Evolutionary conservation across 2,329 filamentous ascomycete species (phyloP), one percentile per base, ranked within the genome.

Genomic region (Fusarium nygamai): DNA sequence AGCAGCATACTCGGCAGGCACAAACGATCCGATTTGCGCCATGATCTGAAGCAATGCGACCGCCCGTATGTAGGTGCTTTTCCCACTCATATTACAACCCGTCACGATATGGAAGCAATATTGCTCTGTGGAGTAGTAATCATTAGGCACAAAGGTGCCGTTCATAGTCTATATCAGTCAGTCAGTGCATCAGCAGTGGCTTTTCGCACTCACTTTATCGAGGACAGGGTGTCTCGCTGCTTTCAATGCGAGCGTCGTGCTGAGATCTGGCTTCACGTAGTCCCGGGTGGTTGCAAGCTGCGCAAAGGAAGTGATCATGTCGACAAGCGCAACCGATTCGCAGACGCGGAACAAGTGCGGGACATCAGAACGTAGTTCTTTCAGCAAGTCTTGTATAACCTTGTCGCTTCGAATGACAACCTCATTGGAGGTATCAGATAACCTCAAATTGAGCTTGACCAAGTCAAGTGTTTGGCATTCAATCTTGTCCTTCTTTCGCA

Each of bases 61-160:
- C 4, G 93, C 92, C 57, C 94, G 91, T 71, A 98, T 98, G 79
- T 98, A 98, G 0, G 95, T 99, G 73, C 93, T 97, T 81, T 98
- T 99, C 2, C 95, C 96, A 76, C 94, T 97, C 96, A 99, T 99
- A 78, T 99, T 99, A 81, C 94, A 97, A 8, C 96, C 96, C 0
- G 96, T 98, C 72, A 99, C 92, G 70, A 98, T 93, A 74, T 98
- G 95, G 78, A 98, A 97, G 4, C 95, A 91, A 41, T 91, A 91
- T 69, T 96, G 91, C 39, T 92, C 88, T 1, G 92, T 93, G 6
- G 94, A 92, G 78, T 95, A 98, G 34, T 95, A 93, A 78, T 98
- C 95, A 73, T 98, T 98, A 0, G 96, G 93, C 8, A 98, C 86
- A 79, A 93, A 97, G 29, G 89, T 90, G 51, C 88, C 88, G 2